phyloP scores from a whole-genome alignment of 78 protist species.

The Protostelium mycophagum region DNA sequence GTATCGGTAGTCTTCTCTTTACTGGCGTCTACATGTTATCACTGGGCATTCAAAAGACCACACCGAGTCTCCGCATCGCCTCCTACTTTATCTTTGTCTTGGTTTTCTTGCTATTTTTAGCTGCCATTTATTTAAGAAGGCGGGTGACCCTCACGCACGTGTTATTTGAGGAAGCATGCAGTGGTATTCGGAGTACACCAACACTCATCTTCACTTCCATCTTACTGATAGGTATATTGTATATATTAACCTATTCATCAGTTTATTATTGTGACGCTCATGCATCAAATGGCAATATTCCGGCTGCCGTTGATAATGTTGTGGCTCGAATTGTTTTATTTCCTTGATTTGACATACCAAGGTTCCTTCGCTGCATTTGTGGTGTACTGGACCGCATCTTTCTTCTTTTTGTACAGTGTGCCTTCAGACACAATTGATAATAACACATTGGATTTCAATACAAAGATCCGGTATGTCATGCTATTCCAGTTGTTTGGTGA shows the following conservation, averaged over 20 bases:
- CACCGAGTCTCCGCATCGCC: conserved; percentile 28
- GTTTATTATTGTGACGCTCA: too few relatives aligned
- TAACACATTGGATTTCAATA: conserved; percentile 17
- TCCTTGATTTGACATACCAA: too few relatives aligned
- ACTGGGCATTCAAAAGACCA: background rate
- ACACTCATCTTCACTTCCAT: conserved; percentile 21
- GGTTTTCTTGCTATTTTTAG: conserved; percentile 12
- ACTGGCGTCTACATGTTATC: conserved; percentile 15
- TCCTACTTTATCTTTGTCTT: conserved; percentile 18
- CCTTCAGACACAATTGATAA: conserved; percentile 21
- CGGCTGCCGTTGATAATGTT: too few relatives aligned
- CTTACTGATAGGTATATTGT: background rate
- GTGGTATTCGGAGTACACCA: conserved; percentile 51
- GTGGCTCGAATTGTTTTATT: too few relatives aligned
- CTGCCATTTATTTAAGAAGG: conserved; percentile 23
- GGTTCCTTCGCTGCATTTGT: conserved; percentile 51
- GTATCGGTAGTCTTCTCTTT: conserved; percentile 32
- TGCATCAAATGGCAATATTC: background rate
- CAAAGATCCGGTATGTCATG: conserved; percentile 41
- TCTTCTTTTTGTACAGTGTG: conserved; percentile 44
- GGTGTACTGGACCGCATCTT: conserved; percentile 50
- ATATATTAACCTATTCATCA: background rate
- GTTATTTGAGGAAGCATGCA: conserved; percentile 42
- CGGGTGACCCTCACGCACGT: conserved; percentile 53
- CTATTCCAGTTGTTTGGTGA: conserved; percentile 50